A percentile compares a stretch with the other conserved stretches of the same genome.
These are phyloP conservation scores for Cyphellophora attinorum DNA, from an alignment of 2,329 filamentous ascomycete genomes.

Conservation along the genomic window DNA sequence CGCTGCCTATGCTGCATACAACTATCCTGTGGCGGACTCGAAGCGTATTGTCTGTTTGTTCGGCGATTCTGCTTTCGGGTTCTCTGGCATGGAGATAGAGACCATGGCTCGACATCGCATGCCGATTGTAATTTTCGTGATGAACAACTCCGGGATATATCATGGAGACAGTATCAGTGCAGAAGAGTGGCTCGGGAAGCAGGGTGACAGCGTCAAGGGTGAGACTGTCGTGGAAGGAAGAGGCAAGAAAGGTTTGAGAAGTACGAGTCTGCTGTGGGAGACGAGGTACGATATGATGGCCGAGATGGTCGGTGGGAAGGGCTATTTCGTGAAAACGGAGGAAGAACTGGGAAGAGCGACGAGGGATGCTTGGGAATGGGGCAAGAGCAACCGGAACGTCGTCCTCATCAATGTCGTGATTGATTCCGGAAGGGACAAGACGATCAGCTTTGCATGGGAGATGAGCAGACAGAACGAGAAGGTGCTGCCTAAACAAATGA, in stretches of 20 bases:
- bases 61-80: slow-evolving; percentile 48
- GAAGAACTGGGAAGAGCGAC: slow-evolving; percentile 42
- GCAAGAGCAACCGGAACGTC: slow-evolving; percentile 32
- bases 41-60: slow-evolving; percentile 49
- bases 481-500: too few relatives aligned
- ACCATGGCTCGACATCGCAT: slow-evolving; percentile 47
- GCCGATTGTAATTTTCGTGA: slow-evolving; percentile 45
- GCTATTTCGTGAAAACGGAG: slow-evolving; percentile 41
- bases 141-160: slow-evolving; percentile 46
- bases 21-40: slow-evolving; percentile 26
- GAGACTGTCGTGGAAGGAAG: slow-evolving; percentile 15
- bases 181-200: slow-evolving; percentile 35
- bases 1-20: slow-evolving; percentile 47
- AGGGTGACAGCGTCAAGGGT: slow-evolving; percentile 14
- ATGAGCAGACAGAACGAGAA: too few relatives aligned
- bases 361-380: slow-evolving; percentile 38
- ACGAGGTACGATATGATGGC: slow-evolving; percentile 47
- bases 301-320: slow-evolving; percentile 42
- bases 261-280: slow-evolving; percentile 43
- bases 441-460: too few relatives aligned
- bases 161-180: slow-evolving; percentile 32
- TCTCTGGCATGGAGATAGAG: slow-evolving; percentile 46
- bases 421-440: slow-evolving; percentile 38
- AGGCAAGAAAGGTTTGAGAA: slow-evolving; percentile 31
- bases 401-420: slow-evolving; percentile 48